phyloP scores from a whole-genome alignment of 2,329 filamentous ascomycete genomes.

The Arthrobotrys sinensis region DNA sequence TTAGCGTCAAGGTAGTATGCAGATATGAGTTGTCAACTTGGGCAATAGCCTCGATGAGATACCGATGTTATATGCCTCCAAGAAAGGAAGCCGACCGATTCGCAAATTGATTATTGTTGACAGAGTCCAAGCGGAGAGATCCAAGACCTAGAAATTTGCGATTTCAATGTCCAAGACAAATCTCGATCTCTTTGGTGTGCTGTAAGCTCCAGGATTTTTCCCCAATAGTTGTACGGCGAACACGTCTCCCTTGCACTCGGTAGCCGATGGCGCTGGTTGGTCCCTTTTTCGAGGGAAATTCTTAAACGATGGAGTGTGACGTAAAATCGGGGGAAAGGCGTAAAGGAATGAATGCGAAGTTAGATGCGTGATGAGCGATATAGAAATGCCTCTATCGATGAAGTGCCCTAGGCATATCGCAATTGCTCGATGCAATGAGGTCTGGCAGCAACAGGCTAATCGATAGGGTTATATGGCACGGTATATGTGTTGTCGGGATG shows the following conservation, averaged over 20 bases:
- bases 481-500: not conserved
- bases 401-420: not conserved
- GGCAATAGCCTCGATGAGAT: constrained; percentile 38
- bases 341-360: constrained; percentile 7
- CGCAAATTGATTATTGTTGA: constrained; percentile 28
- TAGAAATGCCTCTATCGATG: constrained; percentile 12
- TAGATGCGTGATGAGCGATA: constrained; percentile 36
- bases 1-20: constrained; percentile 55
- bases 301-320: constrained; percentile 30
- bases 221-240: constrained; percentile 52
- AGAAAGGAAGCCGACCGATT: constrained; percentile 42
- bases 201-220: constrained; percentile 20
- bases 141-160: constrained; percentile 40
- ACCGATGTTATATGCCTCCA: constrained; percentile 27
- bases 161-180: constrained; percentile 42
- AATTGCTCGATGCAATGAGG: constrained; percentile 15
- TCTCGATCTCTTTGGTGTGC: constrained; percentile 48
- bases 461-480: not conserved
- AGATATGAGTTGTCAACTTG: constrained; percentile 54
- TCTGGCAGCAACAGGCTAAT: not conserved
- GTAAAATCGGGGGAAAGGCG: constrained; percentile 29
- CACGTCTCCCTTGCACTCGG: constrained; percentile 55
- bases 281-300: not conserved
- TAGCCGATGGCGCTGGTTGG: constrained; percentile 35
- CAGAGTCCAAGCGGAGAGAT: constrained; percentile 21